Conservation (phyloP, 2,329 filamentous ascomycete species). For the Aspergillus viridinutans region DNA sequence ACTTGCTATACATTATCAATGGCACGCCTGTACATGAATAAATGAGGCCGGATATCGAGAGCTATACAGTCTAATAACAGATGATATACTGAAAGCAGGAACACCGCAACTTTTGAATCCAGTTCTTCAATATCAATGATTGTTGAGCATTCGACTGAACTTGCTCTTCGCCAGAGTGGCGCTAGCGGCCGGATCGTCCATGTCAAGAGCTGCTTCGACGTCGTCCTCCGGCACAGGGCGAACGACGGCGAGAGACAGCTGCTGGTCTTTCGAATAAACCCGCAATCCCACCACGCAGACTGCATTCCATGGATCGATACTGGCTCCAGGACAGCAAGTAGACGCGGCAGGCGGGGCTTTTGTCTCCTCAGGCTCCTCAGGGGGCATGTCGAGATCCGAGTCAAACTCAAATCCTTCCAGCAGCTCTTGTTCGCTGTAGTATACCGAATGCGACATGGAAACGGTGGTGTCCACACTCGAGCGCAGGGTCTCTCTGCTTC, state of each 20-base stretch:
- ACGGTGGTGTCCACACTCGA: constrained; percentile 23
- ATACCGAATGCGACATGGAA: constrained; percentile 15
- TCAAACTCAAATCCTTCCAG: constrained; percentile 42
- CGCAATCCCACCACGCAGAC: constrained; percentile 57
- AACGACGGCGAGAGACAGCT: constrained; percentile 51
- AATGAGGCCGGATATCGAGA: background rate
- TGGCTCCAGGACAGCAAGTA: constrained; percentile 13
- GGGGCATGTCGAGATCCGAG: constrained; percentile 40
- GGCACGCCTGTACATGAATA: background rate
- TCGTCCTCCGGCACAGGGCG: constrained; percentile 39
- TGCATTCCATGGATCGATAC: constrained; percentile 54
- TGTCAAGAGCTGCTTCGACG: constrained; percentile 39
- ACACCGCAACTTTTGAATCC: background rate
- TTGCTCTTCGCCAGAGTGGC: constrained; percentile 26
- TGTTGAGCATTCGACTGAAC: background rate
- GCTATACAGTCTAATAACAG: background rate
- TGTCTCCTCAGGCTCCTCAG: constrained; percentile 22
- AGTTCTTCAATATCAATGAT: background rate
- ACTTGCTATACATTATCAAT: background rate
- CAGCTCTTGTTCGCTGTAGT: constrained; percentile 30
- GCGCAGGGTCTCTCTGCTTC: constrained; percentile 15
- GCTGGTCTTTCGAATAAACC: constrained; percentile 52
- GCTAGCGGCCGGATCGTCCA: constrained; percentile 38
- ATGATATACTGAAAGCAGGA: background rate
- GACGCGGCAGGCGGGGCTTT: constrained; percentile 5